Percentiles rank a stretch among this genome's conserved stretches.
Conservation (phyloP, 495 filamentous ascomycete genomes). For the Talaromyces wortmannii region DNA sequence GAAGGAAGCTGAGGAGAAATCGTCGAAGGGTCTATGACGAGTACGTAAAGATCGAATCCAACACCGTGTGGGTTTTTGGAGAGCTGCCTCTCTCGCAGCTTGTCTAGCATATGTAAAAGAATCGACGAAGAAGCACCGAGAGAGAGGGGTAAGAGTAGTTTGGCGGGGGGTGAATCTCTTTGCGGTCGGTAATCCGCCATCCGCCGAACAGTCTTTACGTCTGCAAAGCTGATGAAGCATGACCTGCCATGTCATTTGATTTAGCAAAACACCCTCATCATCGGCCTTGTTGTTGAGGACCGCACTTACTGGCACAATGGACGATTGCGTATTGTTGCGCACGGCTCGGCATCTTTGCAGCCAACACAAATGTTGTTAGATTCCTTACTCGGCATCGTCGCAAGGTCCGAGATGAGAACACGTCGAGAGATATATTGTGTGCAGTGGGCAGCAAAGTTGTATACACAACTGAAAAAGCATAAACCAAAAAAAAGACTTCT, state of each 20-base stretch:
- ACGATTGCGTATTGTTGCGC: conserved; percentile 33
- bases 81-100: conserved; percentile 55
- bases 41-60: conserved; percentile 58
- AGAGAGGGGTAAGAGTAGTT: conserved; percentile 72
- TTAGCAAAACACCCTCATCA: not conserved
- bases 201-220: conserved; percentile 69
- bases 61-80: conserved; percentile 44
- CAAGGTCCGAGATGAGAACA: not conserved
- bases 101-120: conserved; percentile 67
- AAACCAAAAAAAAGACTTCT: not conserved
- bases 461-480: too few species aligned
- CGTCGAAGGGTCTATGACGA: conserved; percentile 56
- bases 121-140: conserved; percentile 77
- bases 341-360: conserved; percentile 32
- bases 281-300: conserved; percentile 3
- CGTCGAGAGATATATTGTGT: not conserved
- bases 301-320: conserved; percentile 40
- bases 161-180: conserved; percentile 30
- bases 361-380: conserved; percentile 24
- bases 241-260: conserved; percentile 33
- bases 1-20: conserved; percentile 19
- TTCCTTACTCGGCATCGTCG: conserved; percentile 32
- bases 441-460: not conserved
- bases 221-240: conserved; percentile 72
- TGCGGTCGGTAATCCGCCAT: conserved; percentile 56